Base-by-base conservation (phyloP, 2,329 filamentous ascomycete species). In the Dryadomyces quercus-mongolicae region DNA sequence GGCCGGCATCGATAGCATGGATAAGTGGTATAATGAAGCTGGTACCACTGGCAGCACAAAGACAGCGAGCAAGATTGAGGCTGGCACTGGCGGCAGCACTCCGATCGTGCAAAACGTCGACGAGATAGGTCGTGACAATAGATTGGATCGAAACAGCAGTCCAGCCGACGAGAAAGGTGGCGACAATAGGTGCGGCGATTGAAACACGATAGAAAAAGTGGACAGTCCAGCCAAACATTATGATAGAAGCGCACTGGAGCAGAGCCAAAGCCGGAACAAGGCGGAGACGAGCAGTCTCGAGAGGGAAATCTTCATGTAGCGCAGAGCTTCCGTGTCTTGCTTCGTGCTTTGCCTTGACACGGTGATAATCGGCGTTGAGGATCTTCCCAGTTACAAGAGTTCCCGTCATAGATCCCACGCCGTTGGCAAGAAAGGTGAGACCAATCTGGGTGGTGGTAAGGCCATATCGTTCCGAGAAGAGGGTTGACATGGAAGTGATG, bases 311-410 rank as follows among this genome's bases (percentile, higher is more conserved):
- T 47, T 70, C 72, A 1, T 86, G 85, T 3, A 16, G n/a, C 16
- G 18, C 36, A 40, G 8, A 9, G 13, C 10, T 3, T 10, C 18
- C 8, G 25, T 6, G 9, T 6, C 8, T 7, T 20, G 18, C n/a
- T 9, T 44, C 53, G 40, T 43, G 25, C 4, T 22, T 4, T 3
- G 31, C n/a, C 25, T 50, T 42, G 49, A 83, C 76, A 31, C 84
- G 77, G 4, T 80, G 74, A 65, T 87, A 94, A 64, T 90, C 89
- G 72, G 78, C 81, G 65, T 80, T 75, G 43, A 78, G 68, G 3
- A 80, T 63, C 57, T 74, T 74, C 3, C 87, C 85, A 52, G 78
- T 76, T 18, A 67, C 62, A 18, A 80, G 61, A 9, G 75, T 73
- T 2, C 75, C 71, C 15, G 71, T 56, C 25, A 71, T 73, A 54